Evolutionary conservation across 345 rosid genomes (phyloP), one percentile per base, ranked within the genome.

Genomic region (Ricinus communis): DNA sequence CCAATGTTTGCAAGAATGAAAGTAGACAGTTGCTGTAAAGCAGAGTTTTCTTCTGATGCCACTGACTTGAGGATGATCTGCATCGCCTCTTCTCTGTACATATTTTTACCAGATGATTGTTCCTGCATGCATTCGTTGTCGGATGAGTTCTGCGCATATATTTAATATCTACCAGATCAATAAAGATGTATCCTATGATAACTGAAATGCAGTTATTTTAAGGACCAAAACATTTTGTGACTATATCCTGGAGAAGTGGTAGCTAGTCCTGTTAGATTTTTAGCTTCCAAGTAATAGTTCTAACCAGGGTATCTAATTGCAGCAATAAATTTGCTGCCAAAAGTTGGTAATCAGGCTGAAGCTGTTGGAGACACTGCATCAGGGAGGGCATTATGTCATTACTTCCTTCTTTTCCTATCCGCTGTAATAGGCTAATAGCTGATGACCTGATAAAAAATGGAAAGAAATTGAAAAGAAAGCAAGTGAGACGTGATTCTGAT

Each of bases 1-100:
- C 98, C 98, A 4, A 94, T 77, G 74, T 94, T 90, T 21, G 97
- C 87, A 45, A 91, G 78, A 64, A 94, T 84, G 70, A 74, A 85
- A 50, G 90, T 68, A 25, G 98, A 83, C 66, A 90, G 75, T 52
- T 77, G 55, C 76, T 89, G 93, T 47, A 59, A 52, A 31, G 57
- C 68, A 56, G 85, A 80, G 80, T 68, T 85, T 49, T 83, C 88
- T 64, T 84, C 87, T 45, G 75, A 71, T 67, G 81, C 79, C 67
- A 87, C 40, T 46, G 82, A 79, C 65, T 84, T 76, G 22, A 90
- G 85, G 24, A 94, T 82, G 75, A 91, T 79, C 70, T 76, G 77
- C 61, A 79, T 75, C 31, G 96, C 87, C 68, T 78, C 86, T 74
- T 87, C 88, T 74, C 69, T 73, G 71, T 82, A 83, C 66, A 24